Evolutionary conservation across 2,329 filamentous ascomycete genomes (phyloP).

Genomic region (Phyllosticta capitalensis): DNA sequence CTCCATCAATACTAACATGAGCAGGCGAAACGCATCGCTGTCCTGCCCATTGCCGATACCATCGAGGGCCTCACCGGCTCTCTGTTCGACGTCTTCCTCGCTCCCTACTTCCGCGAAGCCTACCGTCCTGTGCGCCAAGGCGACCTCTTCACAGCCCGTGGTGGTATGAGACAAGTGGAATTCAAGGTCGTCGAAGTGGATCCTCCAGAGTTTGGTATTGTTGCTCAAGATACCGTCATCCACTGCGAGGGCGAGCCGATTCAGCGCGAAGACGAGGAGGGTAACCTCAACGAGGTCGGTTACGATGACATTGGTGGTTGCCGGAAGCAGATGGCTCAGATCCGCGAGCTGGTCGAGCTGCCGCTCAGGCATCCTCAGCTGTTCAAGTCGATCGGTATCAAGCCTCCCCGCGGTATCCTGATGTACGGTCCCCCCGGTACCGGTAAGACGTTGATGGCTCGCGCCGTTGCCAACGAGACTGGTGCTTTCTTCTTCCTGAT

Average conservation of each 20-base stretch:
- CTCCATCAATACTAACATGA: conserved; percentile 14
- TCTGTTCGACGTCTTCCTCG: conserved; percentile 97
- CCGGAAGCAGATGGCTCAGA: conserved; percentile 99
- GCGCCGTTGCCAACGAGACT: conserved; percentile 97
- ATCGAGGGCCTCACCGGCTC: conserved; percentile 96
- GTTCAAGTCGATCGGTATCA: conserved; percentile 99
- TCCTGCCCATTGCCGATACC: conserved; percentile 95
- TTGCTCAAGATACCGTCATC: conserved; percentile 96
- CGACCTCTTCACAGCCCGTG: conserved; percentile 92
- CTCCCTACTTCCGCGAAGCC: conserved; percentile 98
- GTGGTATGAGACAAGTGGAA: conserved; percentile 97
- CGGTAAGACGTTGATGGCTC: conserved; percentile 98
- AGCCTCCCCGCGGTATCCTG: conserved; percentile 94
- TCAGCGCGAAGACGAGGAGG: conserved; percentile 97
- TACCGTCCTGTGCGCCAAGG: conserved; percentile 96
- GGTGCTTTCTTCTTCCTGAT: conserved; percentile 99
- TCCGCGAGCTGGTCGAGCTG: conserved; percentile 95
- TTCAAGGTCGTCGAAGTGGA: conserved; percentile 99
- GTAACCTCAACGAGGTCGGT: conserved; percentile 96
- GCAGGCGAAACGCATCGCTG: conserved; percentile 95
- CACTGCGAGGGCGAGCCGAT: conserved; percentile 97
- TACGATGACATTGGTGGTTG: conserved; percentile 99
- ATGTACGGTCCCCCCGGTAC: conserved; percentile 93
- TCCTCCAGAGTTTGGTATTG: conserved; percentile 95
- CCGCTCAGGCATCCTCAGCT: conserved; percentile 94